These are phyloP conservation scores for Ceriops tagal DNA, from an alignment of 345 rosid species.

Conservation along the genomic window DNA sequence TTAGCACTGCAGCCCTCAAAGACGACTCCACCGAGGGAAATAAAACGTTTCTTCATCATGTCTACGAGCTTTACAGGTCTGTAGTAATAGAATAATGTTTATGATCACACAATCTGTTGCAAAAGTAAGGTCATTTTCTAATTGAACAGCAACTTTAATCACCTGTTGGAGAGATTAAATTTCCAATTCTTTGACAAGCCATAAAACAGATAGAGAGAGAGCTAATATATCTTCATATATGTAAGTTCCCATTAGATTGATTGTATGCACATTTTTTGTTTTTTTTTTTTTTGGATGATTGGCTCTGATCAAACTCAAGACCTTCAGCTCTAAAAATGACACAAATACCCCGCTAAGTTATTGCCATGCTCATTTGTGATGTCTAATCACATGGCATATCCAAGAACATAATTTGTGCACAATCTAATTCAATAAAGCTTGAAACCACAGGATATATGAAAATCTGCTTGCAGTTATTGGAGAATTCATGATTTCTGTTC, in stretches of 20 bases:
- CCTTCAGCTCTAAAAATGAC: too few relatives aligned
- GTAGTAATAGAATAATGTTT: constrained; percentile 22
- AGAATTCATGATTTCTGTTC: neutral
- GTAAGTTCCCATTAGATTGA: too few relatives aligned
- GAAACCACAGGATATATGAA: neutral
- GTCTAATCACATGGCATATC: too few relatives aligned
- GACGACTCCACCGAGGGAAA: constrained; percentile 78
- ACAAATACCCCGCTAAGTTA: too few relatives aligned
- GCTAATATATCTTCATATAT: too few relatives aligned
- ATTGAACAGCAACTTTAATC: neutral
- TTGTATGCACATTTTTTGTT: too few relatives aligned
- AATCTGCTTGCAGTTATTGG: neutral
- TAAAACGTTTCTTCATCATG: constrained; percentile 65
- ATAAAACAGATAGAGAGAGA: neutral
- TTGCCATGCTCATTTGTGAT: too few relatives aligned
- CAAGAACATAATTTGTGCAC: neutral
- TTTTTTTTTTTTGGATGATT: too few relatives aligned
- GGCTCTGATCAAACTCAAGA: too few relatives aligned
- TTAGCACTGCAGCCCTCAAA: constrained; percentile 73
- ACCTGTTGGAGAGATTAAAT: neutral
- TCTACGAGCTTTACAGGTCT: constrained; percentile 90
- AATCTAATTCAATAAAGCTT: neutral
- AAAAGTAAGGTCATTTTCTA: constrained; percentile 1
- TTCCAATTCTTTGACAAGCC: neutral
- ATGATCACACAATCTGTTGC: constrained; percentile 8